Base-by-base conservation (phyloP, 106 monocot genomes). In the Allium cepa region DNA sequence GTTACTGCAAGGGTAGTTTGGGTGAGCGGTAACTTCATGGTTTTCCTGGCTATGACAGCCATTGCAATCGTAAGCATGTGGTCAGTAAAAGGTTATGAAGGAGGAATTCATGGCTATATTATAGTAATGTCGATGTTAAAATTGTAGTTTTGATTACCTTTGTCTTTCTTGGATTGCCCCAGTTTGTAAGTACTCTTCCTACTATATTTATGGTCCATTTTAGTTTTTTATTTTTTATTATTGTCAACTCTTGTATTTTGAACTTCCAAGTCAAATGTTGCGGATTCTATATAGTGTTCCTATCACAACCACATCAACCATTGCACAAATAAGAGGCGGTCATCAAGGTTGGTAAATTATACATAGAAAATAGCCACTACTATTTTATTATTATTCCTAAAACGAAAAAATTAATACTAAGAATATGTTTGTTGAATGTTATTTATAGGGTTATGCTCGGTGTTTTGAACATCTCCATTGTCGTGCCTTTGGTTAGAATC, bases 211-310 rank as follows among this genome's bases (percentile, higher is more conserved):
- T 26, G 46, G 49, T 11, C 18, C 8, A 56, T 49, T n/a, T n/a
- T n/a, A n/a, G n/a, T n/a, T n/a, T n/a, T n/a, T n/a, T n/a, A n/a
- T n/a, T n/a, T n/a, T 60, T n/a, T 11, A 52, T n/a, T n/a, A n/a
- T n/a, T n/a, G n/a, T n/a, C n/a, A n/a, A n/a, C n/a, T n/a, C n/a
- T n/a, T n/a, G n/a, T n/a, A n/a, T n/a, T n/a, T n/a, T n/a, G n/a
- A n/a, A n/a, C n/a, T n/a, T n/a, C n/a, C n/a, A n/a, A n/a, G n/a
- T n/a, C n/a, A 52, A 52, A 52, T 52, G 11, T 50, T 80, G 57
- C 69, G 91, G 95, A 71, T 79, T 47, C 69, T 76, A 7, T 83
- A 67, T 47, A 83, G 83, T 69, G 72, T 83, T 71, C 83, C 83
- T 51, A 79, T 79, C 63, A 76, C 83, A 12, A 65, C 76, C 68